phyloP scores from a whole-genome alignment of 495 filamentous ascomycete genomes.

The Oleoguttula mirabilis region DNA sequence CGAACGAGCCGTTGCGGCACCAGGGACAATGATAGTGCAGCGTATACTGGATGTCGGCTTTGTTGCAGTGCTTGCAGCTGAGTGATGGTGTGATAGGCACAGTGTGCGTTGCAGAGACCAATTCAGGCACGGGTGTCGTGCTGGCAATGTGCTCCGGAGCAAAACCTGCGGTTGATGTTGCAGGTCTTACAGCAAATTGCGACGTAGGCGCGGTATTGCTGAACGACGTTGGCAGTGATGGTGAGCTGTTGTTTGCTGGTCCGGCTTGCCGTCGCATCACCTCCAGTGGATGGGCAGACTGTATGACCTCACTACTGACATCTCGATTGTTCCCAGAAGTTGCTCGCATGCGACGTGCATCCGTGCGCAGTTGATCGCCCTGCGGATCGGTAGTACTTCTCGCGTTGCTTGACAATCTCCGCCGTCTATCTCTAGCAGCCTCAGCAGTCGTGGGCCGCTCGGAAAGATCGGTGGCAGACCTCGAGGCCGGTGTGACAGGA shows the following conservation, averaged over 20 bases:
- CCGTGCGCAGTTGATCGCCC: neutral
- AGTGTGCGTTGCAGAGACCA: neutral
- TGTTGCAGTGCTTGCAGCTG: slow-evolving; percentile 55
- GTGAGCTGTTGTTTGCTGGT: slow-evolving; percentile 20
- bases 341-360: slow-evolving; percentile 4
- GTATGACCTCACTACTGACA: neutral
- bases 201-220: neutral
- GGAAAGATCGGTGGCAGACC: slow-evolving; percentile 51
- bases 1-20: slow-evolving; percentile 58
- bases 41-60: slow-evolving; percentile 60
- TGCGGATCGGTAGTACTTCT: slow-evolving; percentile 39
- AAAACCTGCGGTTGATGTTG: slow-evolving; percentile 9
- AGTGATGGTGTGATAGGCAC: slow-evolving; percentile 50
- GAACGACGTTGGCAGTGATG: neutral
- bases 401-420: slow-evolving; percentile 25
- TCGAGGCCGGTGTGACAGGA: slow-evolving; percentile 33
- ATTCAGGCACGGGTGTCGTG: neutral
- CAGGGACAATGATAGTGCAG: slow-evolving; percentile 64
- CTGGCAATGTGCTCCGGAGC: slow-evolving; percentile 7
- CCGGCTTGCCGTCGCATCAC: slow-evolving; percentile 1
- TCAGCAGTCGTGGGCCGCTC: slow-evolving; percentile 31
- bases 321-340: neutral
- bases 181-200: slow-evolving; percentile 5
- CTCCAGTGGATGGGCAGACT: slow-evolving; percentile 2
- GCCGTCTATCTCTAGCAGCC: slow-evolving; percentile 10